Percentiles rank a stretch among this genome's conserved stretches.
Evolutionary conservation across 176 grass and related monocot species (phyloP).

Genomic region (Musa troglodytarum): DNA sequence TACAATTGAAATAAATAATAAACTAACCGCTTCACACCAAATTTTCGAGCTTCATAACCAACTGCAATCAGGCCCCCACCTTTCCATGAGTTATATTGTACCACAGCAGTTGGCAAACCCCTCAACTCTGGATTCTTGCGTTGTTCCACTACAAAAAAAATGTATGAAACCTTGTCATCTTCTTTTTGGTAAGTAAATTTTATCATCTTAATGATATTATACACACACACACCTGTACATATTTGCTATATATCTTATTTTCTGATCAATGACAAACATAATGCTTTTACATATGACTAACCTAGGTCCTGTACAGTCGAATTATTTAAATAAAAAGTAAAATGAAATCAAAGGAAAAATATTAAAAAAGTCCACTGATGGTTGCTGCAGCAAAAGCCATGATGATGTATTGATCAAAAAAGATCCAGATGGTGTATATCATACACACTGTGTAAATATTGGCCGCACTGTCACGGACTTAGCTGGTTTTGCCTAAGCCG

Average conservation of each 20-base stretch:
- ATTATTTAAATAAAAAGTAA: background rate
- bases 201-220: background rate
- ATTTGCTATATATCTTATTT: background rate
- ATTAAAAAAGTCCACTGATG: too few species aligned
- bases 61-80: constrained; percentile 81
- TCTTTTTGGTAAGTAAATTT: background rate
- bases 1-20: constrained; percentile 1
- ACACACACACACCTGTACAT: background rate
- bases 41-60: constrained; percentile 87
- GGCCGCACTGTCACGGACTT: too few species aligned
- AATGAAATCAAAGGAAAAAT: too few species aligned
- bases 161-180: background rate
- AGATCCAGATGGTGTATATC: background rate
- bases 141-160: constrained; percentile 54
- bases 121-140: constrained; percentile 57
- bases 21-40: constrained; percentile 71
- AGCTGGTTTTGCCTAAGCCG: too few species aligned
- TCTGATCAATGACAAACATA: background rate
- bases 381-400: too few species aligned
- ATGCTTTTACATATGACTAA: background rate
- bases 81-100: constrained; percentile 96
- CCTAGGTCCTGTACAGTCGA: background rate
- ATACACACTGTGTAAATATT: background rate
- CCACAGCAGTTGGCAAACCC: constrained; percentile 82
- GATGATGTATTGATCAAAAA: background rate